Base-by-base conservation (phyloP, 129 eudicot genomes). In the Helichrysum umbraculigerum region DNA sequence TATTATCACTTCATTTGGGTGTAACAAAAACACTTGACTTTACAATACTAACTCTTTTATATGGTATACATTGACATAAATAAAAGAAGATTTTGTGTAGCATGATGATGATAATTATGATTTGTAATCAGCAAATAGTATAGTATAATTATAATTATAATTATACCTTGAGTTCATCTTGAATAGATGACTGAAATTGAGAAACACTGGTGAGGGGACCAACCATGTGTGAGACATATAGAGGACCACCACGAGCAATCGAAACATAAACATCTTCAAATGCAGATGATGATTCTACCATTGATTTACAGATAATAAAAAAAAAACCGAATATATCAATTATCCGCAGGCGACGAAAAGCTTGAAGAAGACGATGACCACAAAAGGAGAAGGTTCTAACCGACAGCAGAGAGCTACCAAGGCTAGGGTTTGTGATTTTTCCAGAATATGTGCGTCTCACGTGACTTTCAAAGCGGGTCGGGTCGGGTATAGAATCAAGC, bases 211-310 rank as follows among this genome's bases (percentile, higher is more conserved):
- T 87, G 73, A 85, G 89, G 9, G 91, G 84, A 59, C 97, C 88
- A n/a, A 88, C 88, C 82, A 87, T 76, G 70, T 93, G 86, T 0
- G 87, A 41, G 44, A 88, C 77, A 33, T 77, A 93, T 28, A 93
- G 39, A 14, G 98, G 96, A 5, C 98, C 98, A 5, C 98, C 98
- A 25, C 81, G 87, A 20, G 98, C 88, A 63, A 93, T 70, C 2
- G 91, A 83, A 71, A 80, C 83, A 42, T 19, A 60, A 41, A 64
- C 42, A 62, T 76, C 80, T 72, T 78, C 82, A 61, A 33, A 78
- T 61, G 56, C 30, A 33, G 66, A 71, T 44, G 52, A 2, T 7
- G 82, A 62, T 29, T 71, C 72, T 58, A 19, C 72, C 81, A 68
- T 77, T 68, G 35, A 20, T 77, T 68, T 58, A 44, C 15, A 11